Evolutionary conservation across 148 eudicot species (phyloP).

Genomic region (Vaccinium vitisidaea): DNA sequence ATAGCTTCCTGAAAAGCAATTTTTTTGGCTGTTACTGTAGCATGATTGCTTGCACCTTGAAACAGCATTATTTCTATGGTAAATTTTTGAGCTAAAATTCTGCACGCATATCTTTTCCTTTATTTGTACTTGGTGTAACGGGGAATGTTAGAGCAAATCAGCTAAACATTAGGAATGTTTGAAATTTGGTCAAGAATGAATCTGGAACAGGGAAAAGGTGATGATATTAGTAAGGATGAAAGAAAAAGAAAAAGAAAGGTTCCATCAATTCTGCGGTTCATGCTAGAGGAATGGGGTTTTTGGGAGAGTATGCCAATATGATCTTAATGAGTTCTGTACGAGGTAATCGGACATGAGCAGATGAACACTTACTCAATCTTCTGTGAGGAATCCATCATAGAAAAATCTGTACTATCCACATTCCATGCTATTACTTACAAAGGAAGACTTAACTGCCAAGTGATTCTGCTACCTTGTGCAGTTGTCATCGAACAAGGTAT

Average conservation of each 20-base stretch:
- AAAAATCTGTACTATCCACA: not conserved
- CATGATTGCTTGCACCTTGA: not conserved
- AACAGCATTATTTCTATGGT: not conserved
- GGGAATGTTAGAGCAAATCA: not conserved
- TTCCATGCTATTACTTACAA: not conserved
- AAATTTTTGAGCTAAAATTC: not conserved
- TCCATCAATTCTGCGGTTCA: not conserved
- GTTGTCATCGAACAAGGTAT: not conserved
- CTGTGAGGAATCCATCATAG: not conserved
- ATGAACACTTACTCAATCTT: not conserved
- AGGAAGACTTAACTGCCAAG: not conserved
- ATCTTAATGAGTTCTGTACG: not conserved
- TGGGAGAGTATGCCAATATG: too few relatives aligned
- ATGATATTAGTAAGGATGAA: not conserved
- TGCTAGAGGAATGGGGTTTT: not conserved
- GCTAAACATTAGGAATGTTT: not conserved
- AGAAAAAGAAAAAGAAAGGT: not conserved
- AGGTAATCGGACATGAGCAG: not conserved
- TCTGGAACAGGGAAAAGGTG: not conserved
- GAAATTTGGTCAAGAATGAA: not conserved
- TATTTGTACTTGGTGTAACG: not conserved
- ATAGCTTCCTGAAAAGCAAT: not conserved
- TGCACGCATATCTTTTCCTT: not conserved
- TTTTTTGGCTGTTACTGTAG: slow-evolving; percentile 6
- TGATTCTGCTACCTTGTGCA: not conserved